Base-by-base conservation (phyloP, 345 rosid species). In the Eutrema heterophyllum region DNA sequence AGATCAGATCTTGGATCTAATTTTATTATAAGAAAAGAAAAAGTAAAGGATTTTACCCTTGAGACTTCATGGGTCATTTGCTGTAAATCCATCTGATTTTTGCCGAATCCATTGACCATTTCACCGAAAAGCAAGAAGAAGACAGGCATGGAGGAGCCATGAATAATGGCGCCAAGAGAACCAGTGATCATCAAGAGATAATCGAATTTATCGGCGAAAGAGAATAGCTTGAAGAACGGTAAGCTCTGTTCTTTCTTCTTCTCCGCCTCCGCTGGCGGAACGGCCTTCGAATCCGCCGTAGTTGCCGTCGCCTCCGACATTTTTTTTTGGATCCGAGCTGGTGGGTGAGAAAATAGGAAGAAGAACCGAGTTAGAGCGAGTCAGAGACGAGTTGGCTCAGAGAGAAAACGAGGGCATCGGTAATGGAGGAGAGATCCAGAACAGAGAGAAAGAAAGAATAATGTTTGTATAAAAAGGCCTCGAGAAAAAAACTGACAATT, bases 21-120 rank as follows among this genome's bases (percentile, higher is more conserved):
- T 14, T 40, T 38, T 13, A 58, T 27, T 4, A 27, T 5, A 3
- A 26, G 15, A 16, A 16, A n/a, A 7, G 18, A 2, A 27, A n/a
- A 12, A 29, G 54, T n/a, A 11, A 32, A 48, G 14, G 30, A 13
- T 52, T 21, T 4, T 43, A 92, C 98, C 94, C 80, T 92, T 11
- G 91, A 85, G 51, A 95, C 99, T 89, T 95, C 97, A 16, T 95
- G 89, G 21, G 92, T 91, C 99, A 95, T 90, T 68, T 87, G 90
- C 49, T 78, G 71, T 75, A 95, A 84, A 86, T 95, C 94, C 77
- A 88, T 79, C 74, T 95, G 99, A 82, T 95, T 95, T 81, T 92
- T 85, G 40, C 99, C 99, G 72, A 95, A 95, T 10, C 99, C 99
- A 77, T 95, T 95, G 54, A 95, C 96, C 99, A 95, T 95, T 84